Base-by-base conservation (phyloP, 352 stramenopile genomes). In the Saprolegnia diclina region DNA sequence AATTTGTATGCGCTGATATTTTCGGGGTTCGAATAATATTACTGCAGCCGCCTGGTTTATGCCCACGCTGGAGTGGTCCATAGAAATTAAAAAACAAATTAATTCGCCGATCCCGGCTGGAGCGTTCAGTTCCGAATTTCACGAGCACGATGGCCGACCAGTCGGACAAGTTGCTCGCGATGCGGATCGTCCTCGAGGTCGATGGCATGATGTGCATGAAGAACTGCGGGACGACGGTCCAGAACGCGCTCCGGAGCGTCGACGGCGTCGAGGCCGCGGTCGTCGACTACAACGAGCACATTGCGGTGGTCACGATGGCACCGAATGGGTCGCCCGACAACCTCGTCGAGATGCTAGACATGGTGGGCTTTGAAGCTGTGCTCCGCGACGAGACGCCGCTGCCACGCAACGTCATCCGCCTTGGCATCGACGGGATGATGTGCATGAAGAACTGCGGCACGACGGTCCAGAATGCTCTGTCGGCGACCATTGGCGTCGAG, bases 381-480 rank as follows among this genome's bases (percentile, higher is more conserved):
- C 19, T 45, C 48, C 68, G 32, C 29, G n/a, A 42, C 48, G 52
- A 44, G n/a, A 56, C 46, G 21, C 48, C 21, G 26, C 52, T 40
- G 16, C 64, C 29, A 46, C 72, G 63, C 57, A 73, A 74, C 50
- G 74, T 84, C 44, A 77, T 84, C 46, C 70, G 84, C 61, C 86
- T 96, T 26, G 76, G 73, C 40, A 85, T 94, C 5, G 88, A 94
- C 65, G 79, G 81, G 26, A 83, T 85, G 71, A 81, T 79, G 46
- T 84, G 77, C 19, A 78, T 90, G 71, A 92, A 94, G 26, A 90
- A 89, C 62, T 82, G 82, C 56, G 90, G 88, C 45, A 94, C 38
- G 22, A 87, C 78, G n/a, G 78, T 85, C 0, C 35, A 64, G 44
- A 77, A 79, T 52, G 74, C 78, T 11, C 50, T 87, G 50, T n/a